Conservation (phyloP, 176 grass and related monocot species). For the Oryza rufipogon region DNA sequence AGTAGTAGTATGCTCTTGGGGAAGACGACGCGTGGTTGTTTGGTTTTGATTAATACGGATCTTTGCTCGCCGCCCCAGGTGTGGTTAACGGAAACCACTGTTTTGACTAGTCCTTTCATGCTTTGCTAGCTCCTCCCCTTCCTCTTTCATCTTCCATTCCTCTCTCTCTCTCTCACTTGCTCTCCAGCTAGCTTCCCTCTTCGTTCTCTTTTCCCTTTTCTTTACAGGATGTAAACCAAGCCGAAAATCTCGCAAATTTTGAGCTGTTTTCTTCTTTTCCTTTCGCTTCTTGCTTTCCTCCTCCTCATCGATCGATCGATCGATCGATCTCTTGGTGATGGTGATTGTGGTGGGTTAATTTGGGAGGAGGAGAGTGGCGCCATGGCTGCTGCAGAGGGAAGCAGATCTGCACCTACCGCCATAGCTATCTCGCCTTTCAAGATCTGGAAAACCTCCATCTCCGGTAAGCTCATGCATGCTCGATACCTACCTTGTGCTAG, state of each 20-base stretch:
- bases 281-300: neutral
- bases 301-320: neutral
- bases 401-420: slow-evolving; percentile 17
- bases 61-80: slow-evolving; percentile 38
- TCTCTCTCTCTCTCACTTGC: neutral
- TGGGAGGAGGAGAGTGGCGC: neutral
- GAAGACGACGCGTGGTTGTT: slow-evolving; percentile 23
- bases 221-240: neutral
- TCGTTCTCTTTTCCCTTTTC: neutral
- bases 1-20: neutral
- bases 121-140: neutral
- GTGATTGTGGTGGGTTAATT: neutral
- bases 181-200: too few species aligned
- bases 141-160: neutral
- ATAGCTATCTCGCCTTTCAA: slow-evolving; percentile 2
- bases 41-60: slow-evolving; percentile 43
- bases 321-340: slow-evolving; percentile 8
- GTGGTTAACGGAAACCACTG: slow-evolving; percentile 58
- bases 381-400: neutral
- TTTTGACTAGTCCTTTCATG: slow-evolving; percentile 52
- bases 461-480: slow-evolving; percentile 18
- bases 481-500: too few species aligned
- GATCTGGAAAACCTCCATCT: slow-evolving; percentile 43
- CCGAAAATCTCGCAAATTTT: neutral
- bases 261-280: neutral